Percentiles rank a stretch among this genome's conserved stretches.
Evolutionary conservation across 306 rosid species (phyloP).

Genomic region (Cotoneaster glaucophyllus): DNA sequence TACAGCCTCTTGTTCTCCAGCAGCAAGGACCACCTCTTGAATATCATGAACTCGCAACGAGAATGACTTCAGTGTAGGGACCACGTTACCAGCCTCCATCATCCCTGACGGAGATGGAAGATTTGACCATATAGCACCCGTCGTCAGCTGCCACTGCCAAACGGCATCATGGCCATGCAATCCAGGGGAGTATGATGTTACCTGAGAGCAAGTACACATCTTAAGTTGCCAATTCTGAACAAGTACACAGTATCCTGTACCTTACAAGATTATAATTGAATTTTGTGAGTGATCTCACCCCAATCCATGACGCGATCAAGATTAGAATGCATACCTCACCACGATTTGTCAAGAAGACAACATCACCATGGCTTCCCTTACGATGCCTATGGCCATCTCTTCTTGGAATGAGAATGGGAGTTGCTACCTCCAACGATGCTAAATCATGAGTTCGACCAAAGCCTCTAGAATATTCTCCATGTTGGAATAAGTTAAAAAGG

Average conservation of each 20-base stretch:
- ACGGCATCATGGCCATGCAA: slow-evolving; percentile 81
- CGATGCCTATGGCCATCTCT: slow-evolving; percentile 85
- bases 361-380: slow-evolving; percentile 97
- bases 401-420: slow-evolving; percentile 89
- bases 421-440: slow-evolving; percentile 81
- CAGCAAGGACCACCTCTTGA: slow-evolving; percentile 84
- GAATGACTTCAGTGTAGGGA: slow-evolving; percentile 86
- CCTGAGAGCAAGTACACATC: slow-evolving; percentile 35
- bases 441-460: slow-evolving; percentile 53
- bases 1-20: slow-evolving; percentile 93
- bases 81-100: slow-evolving; percentile 74
- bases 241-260: not conserved
- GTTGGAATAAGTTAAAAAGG: slow-evolving; percentile 80
- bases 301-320: not conserved
- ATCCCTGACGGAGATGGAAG: slow-evolving; percentile 91
- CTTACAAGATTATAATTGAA: not conserved
- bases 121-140: slow-evolving; percentile 91
- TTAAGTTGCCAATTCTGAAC: slow-evolving; percentile 3
- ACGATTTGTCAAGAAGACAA: slow-evolving; percentile 89
- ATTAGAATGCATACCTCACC: slow-evolving; percentile 71
- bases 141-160: slow-evolving; percentile 94
- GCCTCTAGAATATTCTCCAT: slow-evolving; percentile 76
- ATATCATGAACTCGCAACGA: slow-evolving; percentile 52
- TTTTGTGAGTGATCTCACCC: not conserved
- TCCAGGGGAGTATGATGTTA: slow-evolving; percentile 92